Evolutionary conservation across 1,139 yeast species (phyloP), one percentile per base, ranked within the genome.

Genomic region (Groenewaldozyma auringiensis): DNA sequence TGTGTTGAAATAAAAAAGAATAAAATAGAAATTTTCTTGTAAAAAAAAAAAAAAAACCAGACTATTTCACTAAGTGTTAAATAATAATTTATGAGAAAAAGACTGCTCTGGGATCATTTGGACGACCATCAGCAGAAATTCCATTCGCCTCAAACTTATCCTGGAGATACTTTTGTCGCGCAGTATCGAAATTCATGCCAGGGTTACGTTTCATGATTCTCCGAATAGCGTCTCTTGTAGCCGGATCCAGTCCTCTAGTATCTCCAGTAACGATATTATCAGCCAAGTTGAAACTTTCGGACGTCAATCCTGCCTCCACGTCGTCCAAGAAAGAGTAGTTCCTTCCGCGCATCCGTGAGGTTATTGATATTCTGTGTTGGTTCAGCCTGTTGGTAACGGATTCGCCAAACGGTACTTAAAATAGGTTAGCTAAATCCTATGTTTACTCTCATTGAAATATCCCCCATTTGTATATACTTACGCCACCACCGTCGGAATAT

Each of bases 111-210:
- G 80, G 78, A 51, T 76, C 80, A 40, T 64, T 48, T 1, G 64
- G 64, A 17, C 61, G 47, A 3, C 64, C 64, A 38, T 60, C 64
- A 1, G 67, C 63, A 2, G 61, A 84, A 35, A 84, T 77, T 13
- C 72, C 74, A 60, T 83, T 75, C 17, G 67, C 61, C 2, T 68
- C 66, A 59, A 84, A 70, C 52, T 66, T 67, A 17, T 61, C 56
- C 47, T 67, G 70, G 1, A 78, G 73, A 56, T 75, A 81, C 44
- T 69, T 59, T 11, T 75, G 63, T 47, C 95, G 68, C 1, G 95
- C 95, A 41, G 79, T 78, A 59, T 85, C 95, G 61, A 85, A 85
- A 1, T 74, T 57, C 33, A 82, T 47, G 21, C 68, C 60, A 37
- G 66, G 59, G 21, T 67, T 63, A 3, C 67, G 57, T n/a, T 64